These are phyloP conservation scores for Terfezia claveryi DNA, from an alignment of 495 filamentous ascomycete genomes.

Conservation along the genomic window DNA sequence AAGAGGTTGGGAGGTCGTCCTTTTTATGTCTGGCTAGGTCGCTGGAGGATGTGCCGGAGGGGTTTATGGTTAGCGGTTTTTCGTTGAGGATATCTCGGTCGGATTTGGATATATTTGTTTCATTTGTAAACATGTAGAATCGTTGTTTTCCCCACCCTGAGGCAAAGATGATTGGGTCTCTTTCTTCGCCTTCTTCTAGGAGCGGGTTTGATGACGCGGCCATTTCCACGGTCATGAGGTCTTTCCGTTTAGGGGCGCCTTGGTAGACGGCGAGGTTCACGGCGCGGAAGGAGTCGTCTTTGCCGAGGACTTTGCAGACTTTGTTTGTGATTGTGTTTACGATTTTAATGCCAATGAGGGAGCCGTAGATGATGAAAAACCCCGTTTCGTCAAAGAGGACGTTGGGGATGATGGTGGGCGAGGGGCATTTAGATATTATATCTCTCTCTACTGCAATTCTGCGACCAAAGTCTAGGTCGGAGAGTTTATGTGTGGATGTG, in stretches of 20 bases:
- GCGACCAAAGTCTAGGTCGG: slow-evolving; percentile 78
- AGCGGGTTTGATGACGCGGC: slow-evolving; percentile 84
- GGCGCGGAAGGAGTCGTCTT: slow-evolving; percentile 68
- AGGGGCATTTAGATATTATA: slow-evolving; percentile 31
- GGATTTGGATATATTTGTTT: slow-evolving; percentile 59
- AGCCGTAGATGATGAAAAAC: slow-evolving; percentile 86
- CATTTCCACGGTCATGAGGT: slow-evolving; percentile 88
- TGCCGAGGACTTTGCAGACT: slow-evolving; percentile 66
- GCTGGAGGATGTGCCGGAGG: slow-evolving; percentile 1
- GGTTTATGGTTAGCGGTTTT: slow-evolving; percentile 36
- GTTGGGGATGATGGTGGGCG: slow-evolving; percentile 38
- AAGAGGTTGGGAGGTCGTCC: slow-evolving; percentile 28
- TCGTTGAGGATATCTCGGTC: slow-evolving; percentile 89
- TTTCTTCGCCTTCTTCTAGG: slow-evolving; percentile 71
- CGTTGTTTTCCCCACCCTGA: slow-evolving; percentile 75
- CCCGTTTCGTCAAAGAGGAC: slow-evolving; percentile 91
- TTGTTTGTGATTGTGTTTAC: slow-evolving; percentile 87
- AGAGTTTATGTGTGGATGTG: slow-evolving; percentile 39
- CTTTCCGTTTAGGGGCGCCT: slow-evolving; percentile 79
- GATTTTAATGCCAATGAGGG: slow-evolving; percentile 68
- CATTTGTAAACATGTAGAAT: slow-evolving; percentile 97
- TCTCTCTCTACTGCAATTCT: slow-evolving; percentile 74
- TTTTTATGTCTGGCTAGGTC: slow-evolving; percentile 21
- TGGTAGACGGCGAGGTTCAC: slow-evolving; percentile 80
- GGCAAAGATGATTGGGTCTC: slow-evolving; percentile 70